Conservation (phyloP, 208 protist species). For the Porcisia deanei region DNA sequence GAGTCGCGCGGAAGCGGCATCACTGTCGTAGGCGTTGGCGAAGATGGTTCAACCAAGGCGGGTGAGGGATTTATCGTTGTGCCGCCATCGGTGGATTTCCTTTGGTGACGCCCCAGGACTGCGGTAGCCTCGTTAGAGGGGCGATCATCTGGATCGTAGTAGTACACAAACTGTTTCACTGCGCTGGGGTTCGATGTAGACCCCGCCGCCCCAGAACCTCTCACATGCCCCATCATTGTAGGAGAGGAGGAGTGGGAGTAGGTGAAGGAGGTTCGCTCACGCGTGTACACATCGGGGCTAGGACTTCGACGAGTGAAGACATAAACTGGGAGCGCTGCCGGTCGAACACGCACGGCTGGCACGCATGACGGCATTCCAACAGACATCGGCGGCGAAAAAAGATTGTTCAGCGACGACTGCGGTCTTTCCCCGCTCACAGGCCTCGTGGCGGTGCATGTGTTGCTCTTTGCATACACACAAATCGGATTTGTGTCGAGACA, state of each 20-base stretch:
- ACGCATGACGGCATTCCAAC: background rate
- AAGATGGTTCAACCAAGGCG: background rate
- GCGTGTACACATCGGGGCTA: slow-evolving; percentile 53
- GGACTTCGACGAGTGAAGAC: slow-evolving; percentile 64
- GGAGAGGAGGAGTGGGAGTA: background rate
- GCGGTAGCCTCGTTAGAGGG: background rate
- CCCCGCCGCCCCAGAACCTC: background rate
- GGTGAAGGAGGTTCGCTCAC: slow-evolving; percentile 28
- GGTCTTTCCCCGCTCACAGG: background rate
- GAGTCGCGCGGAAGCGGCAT: background rate
- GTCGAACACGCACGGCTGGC: slow-evolving; percentile 9
- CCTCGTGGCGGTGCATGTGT: background rate
- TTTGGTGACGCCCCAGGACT: background rate
- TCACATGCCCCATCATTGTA: background rate
- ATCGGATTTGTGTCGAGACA: slow-evolving; percentile 27
- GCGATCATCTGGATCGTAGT: slow-evolving; percentile 24
- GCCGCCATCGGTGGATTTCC: background rate
- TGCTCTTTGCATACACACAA: slow-evolving; percentile 9
- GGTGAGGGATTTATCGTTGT: background rate
- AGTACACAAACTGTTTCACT: slow-evolving; percentile 40
- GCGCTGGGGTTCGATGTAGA: background rate
- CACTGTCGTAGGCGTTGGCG: background rate
- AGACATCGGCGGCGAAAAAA: background rate
- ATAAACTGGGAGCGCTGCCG: slow-evolving; percentile 63
- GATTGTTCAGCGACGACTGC: background rate